These are phyloP conservation scores for Aspergillus arachidicola DNA, from an alignment of 2,329 filamentous ascomycete genomes.

Conservation along the genomic window DNA sequence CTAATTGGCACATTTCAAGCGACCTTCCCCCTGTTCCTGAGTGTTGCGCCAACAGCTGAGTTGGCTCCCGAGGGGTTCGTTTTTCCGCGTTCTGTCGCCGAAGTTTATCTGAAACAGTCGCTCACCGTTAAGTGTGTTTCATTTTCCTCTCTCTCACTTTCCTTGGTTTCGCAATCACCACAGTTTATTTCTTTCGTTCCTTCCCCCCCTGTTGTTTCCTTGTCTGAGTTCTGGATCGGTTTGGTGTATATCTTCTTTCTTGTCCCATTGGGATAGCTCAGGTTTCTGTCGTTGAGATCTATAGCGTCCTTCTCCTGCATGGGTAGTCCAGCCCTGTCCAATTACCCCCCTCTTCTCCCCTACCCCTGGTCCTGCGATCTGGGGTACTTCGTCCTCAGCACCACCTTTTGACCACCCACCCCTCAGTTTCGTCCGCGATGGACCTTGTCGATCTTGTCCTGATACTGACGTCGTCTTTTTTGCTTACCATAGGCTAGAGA, in stretches of 20 bases:
- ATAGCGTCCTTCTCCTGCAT: background rate
- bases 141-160: background rate
- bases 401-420: background rate
- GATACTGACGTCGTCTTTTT: background rate
- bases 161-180: conserved; percentile 1
- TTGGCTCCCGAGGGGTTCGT: conserved; percentile 4
- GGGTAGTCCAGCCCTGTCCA: background rate
- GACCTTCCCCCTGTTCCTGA: conserved; percentile 8
- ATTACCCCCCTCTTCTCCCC: background rate
- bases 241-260: background rate
- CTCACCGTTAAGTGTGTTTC: conserved; percentile 8
- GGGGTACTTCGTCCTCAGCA: conserved; percentile 1
- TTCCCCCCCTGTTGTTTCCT: background rate
- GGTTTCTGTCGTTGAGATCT: background rate
- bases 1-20: background rate
- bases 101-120: conserved; percentile 14
- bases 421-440: background rate
- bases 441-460: conserved; percentile 3
- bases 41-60: conserved; percentile 1
- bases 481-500: conserved; percentile 4
- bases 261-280: conserved; percentile 1
- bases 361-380: background rate
- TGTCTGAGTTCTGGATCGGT: background rate
- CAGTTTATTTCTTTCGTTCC: background rate
- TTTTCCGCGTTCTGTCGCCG: conserved; percentile 3